Base-by-base conservation (phyloP, 805 yeast species). In the Metschnikowia baotianmanensis region DNA sequence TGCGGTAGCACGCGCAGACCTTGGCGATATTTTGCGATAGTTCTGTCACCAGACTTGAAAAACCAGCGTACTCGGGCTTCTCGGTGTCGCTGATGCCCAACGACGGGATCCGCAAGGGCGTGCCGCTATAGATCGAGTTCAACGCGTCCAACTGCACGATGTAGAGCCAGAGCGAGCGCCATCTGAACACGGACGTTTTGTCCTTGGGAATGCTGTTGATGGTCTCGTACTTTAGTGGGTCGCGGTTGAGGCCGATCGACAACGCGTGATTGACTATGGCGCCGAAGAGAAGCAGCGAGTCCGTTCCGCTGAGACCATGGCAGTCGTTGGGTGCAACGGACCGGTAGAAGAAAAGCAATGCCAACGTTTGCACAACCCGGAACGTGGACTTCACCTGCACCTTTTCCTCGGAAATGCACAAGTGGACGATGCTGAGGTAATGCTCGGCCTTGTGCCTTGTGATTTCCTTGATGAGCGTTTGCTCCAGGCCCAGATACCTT, bases 261-360 rank as follows among this genome's bases (percentile, higher is more conserved):
- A 65, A 36, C 0, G 74, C 72, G 38, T 68, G 74, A 22, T 55
- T 59, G 9, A 66, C 54, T 6, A 62, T 60, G 2, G 62, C 56
- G 0, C 72, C 71, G 34, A 69, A 59, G 17, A 68, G 52, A 12
- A 66, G 56, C 35, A 65, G 67, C 3, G 67, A 61, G 45, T 70
- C 74, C 0, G 65, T 57, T 6, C 70, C 67, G 17, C 70, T 62
- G 20, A 68, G 47, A 1, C 75, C 74, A 42, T 61, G 69, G 40
- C 68, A 59, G 47, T 71, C 74, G 39, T 65, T 64, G 1, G 76
- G 76, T 10, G 65, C 59, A 11, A 69, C 65, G 27, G 54, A 57
- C 15, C 67, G 42, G 46, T 67, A 69, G 38, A 61, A 65, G 38
- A 62, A 56, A 10, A 62, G 41, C 16, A 67, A 54, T 9, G 62